These are phyloP conservation scores for Trichoderma endophyticum DNA, from an alignment of 2,329 filamentous ascomycete species.

Conservation along the genomic window DNA sequence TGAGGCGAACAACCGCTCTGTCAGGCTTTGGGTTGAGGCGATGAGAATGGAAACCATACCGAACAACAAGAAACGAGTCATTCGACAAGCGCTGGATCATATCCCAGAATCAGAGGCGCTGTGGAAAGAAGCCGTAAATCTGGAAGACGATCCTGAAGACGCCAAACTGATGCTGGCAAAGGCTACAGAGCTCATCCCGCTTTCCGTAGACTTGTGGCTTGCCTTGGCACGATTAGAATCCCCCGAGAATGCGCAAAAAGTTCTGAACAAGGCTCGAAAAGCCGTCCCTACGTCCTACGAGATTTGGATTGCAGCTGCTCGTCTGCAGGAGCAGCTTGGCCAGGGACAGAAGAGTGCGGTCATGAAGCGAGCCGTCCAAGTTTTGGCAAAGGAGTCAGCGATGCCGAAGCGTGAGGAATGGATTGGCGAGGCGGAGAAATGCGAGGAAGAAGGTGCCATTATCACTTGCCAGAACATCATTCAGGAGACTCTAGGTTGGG, in stretches of 20 bases:
- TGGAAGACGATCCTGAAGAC: constrained; percentile 87
- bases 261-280: constrained; percentile 92
- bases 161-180: constrained; percentile 87
- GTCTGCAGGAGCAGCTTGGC: constrained; percentile 83
- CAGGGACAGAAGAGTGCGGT: constrained; percentile 78
- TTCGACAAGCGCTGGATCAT: constrained; percentile 86
- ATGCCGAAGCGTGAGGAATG: constrained; percentile 98
- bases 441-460: constrained; percentile 85
- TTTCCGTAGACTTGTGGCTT: constrained; percentile 93
- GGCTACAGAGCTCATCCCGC: constrained; percentile 89
- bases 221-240: constrained; percentile 86
- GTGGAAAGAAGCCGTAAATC: constrained; percentile 97
- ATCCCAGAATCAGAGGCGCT: constrained; percentile 91
- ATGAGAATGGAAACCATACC: constrained; percentile 85
- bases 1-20: constrained; percentile 83
- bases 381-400: constrained; percentile 83
- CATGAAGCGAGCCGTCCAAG: constrained; percentile 90
- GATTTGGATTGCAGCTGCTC: constrained; percentile 92
- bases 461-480: constrained; percentile 88
- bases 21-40: constrained; percentile 89
- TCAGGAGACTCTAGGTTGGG: constrained; percentile 87
- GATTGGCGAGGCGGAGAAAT: constrained; percentile 92
- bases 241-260: constrained; percentile 87
- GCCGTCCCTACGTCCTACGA: constrained; percentile 90
- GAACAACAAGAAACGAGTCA: constrained; percentile 85